Percentiles rank a stretch among this genome's conserved stretches.
phyloP scores from a whole-genome alignment of 2,329 filamentous ascomycete genomes.

The Aspergillus viridinutans region DNA sequence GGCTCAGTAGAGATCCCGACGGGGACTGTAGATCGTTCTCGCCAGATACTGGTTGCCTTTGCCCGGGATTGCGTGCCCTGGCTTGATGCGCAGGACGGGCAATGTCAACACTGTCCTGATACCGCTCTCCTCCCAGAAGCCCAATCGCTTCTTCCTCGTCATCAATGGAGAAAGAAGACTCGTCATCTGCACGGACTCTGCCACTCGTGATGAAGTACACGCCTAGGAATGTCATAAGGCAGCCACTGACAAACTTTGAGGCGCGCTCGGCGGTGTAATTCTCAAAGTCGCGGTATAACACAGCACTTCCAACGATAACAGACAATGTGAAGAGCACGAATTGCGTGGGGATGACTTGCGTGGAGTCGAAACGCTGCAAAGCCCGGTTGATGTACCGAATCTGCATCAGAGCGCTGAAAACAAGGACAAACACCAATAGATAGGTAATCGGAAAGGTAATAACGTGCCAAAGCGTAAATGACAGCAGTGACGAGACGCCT shows the following conservation, averaged over 20 bases:
- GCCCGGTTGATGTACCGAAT: conserved; percentile 92
- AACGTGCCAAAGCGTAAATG: conserved; percentile 80
- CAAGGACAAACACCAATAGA: conserved; percentile 70
- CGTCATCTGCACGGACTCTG: conserved; percentile 55
- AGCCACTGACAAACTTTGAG: conserved; percentile 83
- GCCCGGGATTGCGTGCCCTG: conserved; percentile 15
- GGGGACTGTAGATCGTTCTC: conserved; percentile 24
- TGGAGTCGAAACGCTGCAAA: conserved; percentile 91
- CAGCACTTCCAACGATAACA: conserved; percentile 88
- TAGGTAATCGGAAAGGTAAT: conserved; percentile 93
- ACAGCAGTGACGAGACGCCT: conserved; percentile 90
- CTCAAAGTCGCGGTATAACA: conserved; percentile 94
- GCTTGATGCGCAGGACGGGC: conserved; percentile 19
- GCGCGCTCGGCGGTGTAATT: conserved; percentile 69
- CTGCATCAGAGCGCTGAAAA: conserved; percentile 87
- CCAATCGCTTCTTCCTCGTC: conserved; percentile 55
- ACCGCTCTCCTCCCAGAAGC: conserved; percentile 35
- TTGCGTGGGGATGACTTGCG: conserved; percentile 94
- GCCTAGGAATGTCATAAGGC: conserved; percentile 85
- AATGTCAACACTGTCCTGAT: conserved; percentile 32
- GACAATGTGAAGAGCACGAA: conserved; percentile 96
- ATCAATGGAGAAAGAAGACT: conserved; percentile 61
- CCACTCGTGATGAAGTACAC: conserved; percentile 97
- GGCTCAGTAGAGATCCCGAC: conserved; percentile 31
- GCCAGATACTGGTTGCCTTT: conserved; percentile 10